Evolutionary conservation across 2,329 filamentous ascomycete genomes (phyloP), one percentile per base, ranked within the genome.

Genomic region (Kalaharituber pfeilii): DNA sequence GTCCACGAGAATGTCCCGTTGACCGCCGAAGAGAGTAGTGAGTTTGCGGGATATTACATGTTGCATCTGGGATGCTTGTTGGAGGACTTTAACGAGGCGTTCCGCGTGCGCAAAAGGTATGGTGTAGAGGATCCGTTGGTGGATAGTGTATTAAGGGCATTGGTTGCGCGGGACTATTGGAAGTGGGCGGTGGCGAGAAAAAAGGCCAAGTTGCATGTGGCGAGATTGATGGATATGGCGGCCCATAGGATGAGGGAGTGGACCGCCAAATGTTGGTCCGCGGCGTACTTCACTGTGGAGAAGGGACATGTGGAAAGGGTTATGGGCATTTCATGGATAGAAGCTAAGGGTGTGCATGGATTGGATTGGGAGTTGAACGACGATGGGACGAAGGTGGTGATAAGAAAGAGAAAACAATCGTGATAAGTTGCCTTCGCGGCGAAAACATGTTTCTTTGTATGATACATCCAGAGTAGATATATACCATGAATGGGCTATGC

Each of bases 61-160:
- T 76, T 98, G 25, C 91, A 98, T 69, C 77, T 87, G 39, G 87
- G 87, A 5, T 96, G 91, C 66, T 80, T 91, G 24, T 80, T 88
- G 60, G 75, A 77, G 11, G 79, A 94, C 60, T 70, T 94, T 25
- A 74, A 76, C 1, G 79, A 82, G 53, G 91, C 89, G 1, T 86
- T 82, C 64, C 72, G 76, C 2, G 70, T 87, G 53, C 77, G 80
- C 53, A 70, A 76, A 51, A 66, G 69, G 24, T 83, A n/a, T n/a
- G n/a, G n/a, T 36, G 30, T 36, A n/a, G n/a, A n/a, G 30, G 30
- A 36, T 36, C 9, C 9, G 30, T 9, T n/a, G n/a, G 30, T 36
- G n/a, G 30, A 36, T 36, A n/a, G 30, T 3, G 75, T 84, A 25
- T 71, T 98, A 15, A 70, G 71, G 18, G 79, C 86, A 5, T 67